These are phyloP conservation scores for Didymella segeticola DNA, from an alignment of 2,329 filamentous ascomycete genomes.

Conservation along the genomic window DNA sequence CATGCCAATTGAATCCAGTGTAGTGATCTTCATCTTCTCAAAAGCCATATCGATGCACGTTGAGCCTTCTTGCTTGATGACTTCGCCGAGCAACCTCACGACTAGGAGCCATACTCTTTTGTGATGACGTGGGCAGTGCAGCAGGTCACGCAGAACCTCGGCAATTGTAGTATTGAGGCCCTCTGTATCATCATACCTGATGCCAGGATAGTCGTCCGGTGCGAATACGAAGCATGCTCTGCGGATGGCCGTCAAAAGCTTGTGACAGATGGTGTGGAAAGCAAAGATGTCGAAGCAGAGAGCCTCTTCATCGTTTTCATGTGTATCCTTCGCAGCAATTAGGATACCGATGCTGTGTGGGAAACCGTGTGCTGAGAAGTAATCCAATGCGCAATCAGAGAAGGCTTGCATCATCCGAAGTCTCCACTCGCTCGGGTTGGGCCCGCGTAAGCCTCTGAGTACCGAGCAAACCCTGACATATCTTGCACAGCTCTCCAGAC, in stretches of 20 bases:
- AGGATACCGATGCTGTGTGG: conserved; percentile 1
- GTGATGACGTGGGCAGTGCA: neutral
- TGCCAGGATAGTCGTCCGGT: conserved; percentile 15
- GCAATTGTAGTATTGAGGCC: conserved; percentile 2
- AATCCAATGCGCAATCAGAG: neutral
- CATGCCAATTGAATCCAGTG: neutral
- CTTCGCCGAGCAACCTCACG: neutral
- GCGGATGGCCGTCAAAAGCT: conserved; percentile 13
- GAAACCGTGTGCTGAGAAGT: neutral
- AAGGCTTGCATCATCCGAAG: neutral
- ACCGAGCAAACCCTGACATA: neutral
- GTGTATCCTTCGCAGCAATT: conserved; percentile 11
- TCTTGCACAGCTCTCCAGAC: neutral
- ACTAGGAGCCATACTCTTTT: conserved; percentile 5
- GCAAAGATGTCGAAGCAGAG: conserved; percentile 13
- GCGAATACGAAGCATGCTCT: conserved; percentile 7
- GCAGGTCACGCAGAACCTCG: conserved; percentile 11
- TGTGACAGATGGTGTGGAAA: conserved; percentile 4
- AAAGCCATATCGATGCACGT: neutral
- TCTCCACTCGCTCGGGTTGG: neutral
- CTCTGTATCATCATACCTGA: neutral
- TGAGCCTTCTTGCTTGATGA: neutral
- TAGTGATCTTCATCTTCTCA: neutral
- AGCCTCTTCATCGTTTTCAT: conserved; percentile 15
- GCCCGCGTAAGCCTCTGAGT: neutral